These are phyloP conservation scores for Cardamine resedifolia DNA, from an alignment of 345 rosid species.

Conservation along the genomic window DNA sequence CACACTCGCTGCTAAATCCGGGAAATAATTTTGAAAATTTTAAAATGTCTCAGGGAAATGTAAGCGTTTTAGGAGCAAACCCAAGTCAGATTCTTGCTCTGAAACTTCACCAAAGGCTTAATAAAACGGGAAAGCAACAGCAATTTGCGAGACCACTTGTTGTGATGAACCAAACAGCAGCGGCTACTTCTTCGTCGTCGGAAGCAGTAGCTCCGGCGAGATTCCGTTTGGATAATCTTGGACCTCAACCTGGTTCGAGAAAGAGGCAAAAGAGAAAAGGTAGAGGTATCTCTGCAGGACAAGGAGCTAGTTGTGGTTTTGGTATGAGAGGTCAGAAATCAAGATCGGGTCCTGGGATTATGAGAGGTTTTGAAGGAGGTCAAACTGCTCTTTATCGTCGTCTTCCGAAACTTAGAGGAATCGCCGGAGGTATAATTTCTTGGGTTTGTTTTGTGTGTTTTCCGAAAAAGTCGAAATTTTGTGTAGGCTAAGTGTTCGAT, in stretches of 20 bases:
- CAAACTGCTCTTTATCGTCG: slow-evolving; percentile 95
- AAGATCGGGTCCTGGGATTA: slow-evolving; percentile 85
- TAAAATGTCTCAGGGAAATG: slow-evolving; percentile 42
- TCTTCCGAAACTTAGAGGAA: slow-evolving; percentile 84
- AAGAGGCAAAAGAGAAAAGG: slow-evolving; percentile 92
- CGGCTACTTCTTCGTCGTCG: slow-evolving; percentile 10
- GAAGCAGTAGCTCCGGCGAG: slow-evolving; percentile 39
- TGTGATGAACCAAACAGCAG: slow-evolving; percentile 42
- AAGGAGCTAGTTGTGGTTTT: slow-evolving; percentile 90
- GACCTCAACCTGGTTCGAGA: slow-evolving; percentile 91
- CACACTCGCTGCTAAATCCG: background rate
- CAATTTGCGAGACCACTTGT: slow-evolving; percentile 25
- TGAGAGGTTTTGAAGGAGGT: slow-evolving; percentile 93
- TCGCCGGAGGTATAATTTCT: slow-evolving; percentile 73
- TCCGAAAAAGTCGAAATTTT: background rate
- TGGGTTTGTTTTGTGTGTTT: background rate
- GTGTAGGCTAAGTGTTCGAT: slow-evolving; percentile 28
- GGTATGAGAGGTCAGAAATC: slow-evolving; percentile 99
- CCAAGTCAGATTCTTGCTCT: slow-evolving; percentile 33
- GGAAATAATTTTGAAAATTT: background rate
- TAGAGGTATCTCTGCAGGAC: slow-evolving; percentile 86
- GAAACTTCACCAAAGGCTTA: slow-evolving; percentile 30
- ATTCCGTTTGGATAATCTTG: slow-evolving; percentile 75
- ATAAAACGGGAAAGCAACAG: slow-evolving; percentile 18
- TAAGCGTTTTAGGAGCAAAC: slow-evolving; percentile 32